Evolutionary conservation across 805 yeast genomes (phyloP).

Genomic region (Suhomyces emberorum): DNA sequence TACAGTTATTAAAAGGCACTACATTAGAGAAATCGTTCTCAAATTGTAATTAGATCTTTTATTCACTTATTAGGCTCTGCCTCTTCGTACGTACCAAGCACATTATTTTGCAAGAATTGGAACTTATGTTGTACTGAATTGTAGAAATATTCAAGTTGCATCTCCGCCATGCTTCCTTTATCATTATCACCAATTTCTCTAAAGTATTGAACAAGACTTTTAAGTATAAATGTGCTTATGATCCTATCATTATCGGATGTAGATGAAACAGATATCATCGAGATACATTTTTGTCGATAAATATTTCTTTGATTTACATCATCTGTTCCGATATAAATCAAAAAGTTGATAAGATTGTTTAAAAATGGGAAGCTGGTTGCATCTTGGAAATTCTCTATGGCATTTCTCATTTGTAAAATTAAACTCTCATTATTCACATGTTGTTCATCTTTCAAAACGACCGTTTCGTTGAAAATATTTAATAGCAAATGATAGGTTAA

Average conservation of each 20-base stretch:
- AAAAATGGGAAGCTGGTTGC: slow-evolving; percentile 14
- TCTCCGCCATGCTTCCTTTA: slow-evolving; percentile 17
- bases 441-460: slow-evolving; percentile 1
- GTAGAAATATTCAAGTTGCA: slow-evolving; percentile 15
- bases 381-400: slow-evolving; percentile 2
- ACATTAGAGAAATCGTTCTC: too few relatives aligned
- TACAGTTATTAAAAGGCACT: too few relatives aligned
- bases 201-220: slow-evolving; percentile 11
- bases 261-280: slow-evolving; percentile 10
- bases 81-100: too few relatives aligned
- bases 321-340: slow-evolving; percentile 13
- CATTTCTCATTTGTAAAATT: slow-evolving; percentile 3
- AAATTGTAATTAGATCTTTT: too few relatives aligned
- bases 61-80: too few relatives aligned
- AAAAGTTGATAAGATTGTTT: slow-evolving; percentile 14
- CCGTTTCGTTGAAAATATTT: slow-evolving; percentile 7
- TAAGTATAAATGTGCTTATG: slow-evolving; percentile 18
- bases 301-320: slow-evolving; percentile 14
- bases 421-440: slow-evolving; percentile 1
- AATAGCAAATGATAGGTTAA: slow-evolving; percentile 16
- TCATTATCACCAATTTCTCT: slow-evolving; percentile 18
- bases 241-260: slow-evolving; percentile 18
- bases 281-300: slow-evolving; percentile 14
- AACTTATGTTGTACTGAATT: slow-evolving; percentile 9
- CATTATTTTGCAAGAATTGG: slow-evolving; percentile 7